A percentile compares a stretch with the other conserved stretches of the same genome.
These are phyloP conservation scores for Pichia insulana DNA, from an alignment of 805 yeast genomes.

Conservation along the genomic window DNA sequence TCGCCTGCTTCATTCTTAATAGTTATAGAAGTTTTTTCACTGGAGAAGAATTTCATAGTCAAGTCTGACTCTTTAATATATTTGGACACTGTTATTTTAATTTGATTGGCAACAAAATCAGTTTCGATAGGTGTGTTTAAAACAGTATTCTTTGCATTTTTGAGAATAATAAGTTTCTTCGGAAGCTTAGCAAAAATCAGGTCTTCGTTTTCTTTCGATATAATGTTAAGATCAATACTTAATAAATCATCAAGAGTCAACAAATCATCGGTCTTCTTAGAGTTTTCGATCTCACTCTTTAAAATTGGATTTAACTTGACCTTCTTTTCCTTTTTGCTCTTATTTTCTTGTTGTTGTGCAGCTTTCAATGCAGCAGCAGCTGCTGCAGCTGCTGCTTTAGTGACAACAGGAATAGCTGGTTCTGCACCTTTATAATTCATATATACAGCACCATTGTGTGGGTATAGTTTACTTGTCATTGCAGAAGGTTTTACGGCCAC, in stretches of 20 bases:
- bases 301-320: slow-evolving; percentile 8
- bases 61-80: slow-evolving; percentile 11
- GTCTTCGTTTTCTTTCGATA: slow-evolving; percentile 15
- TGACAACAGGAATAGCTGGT: slow-evolving; percentile 28
- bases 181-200: slow-evolving; percentile 22
- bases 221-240: slow-evolving; percentile 17
- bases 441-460: slow-evolving; percentile 66
- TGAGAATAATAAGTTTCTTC: slow-evolving; percentile 20
- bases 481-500: slow-evolving; percentile 66
- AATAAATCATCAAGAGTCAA: slow-evolving; percentile 21
- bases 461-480: slow-evolving; percentile 75
- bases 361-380: slow-evolving; percentile 11
- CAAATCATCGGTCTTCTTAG: slow-evolving; percentile 19
- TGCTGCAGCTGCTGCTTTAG: slow-evolving; percentile 11
- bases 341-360: slow-evolving; percentile 4
- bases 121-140: slow-evolving; percentile 13
- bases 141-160: slow-evolving; percentile 15
- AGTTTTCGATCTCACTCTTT: slow-evolving; percentile 4
- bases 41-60: slow-evolving; percentile 17
- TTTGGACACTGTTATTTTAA: slow-evolving; percentile 8
- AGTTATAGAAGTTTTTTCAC: slow-evolving; percentile 13
- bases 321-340: slow-evolving; percentile 6
- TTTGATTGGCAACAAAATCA: slow-evolving; percentile 4
- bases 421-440: slow-evolving; percentile 30
- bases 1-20: slow-evolving; percentile 13